Conservation (phyloP, 768 basidiomycete genomes). For the Crassisporium funariophilum region DNA sequence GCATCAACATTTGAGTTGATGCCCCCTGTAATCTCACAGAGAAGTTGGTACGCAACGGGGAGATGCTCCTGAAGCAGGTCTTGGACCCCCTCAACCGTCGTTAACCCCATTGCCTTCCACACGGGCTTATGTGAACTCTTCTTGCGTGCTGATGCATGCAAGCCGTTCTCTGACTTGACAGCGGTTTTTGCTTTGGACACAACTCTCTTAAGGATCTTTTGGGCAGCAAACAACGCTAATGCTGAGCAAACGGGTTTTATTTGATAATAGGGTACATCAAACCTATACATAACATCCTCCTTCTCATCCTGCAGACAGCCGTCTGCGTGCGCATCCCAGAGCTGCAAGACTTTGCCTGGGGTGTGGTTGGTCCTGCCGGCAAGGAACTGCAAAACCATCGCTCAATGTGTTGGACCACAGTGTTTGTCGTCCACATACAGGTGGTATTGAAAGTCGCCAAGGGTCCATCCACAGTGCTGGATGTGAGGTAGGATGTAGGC, state of each 20-base stretch:
- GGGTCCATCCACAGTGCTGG: background rate
- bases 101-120: background rate
- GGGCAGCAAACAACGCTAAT: background rate
- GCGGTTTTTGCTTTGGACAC: background rate
- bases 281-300: background rate
- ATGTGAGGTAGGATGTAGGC: background rate
- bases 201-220: background rate
- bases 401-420: background rate
- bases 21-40: background rate
- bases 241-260: background rate
- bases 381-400: background rate
- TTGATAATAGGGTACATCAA: background rate
- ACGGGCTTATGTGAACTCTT: background rate
- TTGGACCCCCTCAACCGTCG: background rate
- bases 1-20: background rate
- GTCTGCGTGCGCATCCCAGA: background rate
- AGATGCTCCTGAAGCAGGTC: background rate
- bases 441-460: background rate
- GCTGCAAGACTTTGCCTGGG: background rate
- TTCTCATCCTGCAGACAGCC: background rate
- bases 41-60: background rate
- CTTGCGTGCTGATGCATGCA: background rate
- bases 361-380: background rate
- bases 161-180: background rate
- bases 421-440: background rate